Conservation (phyloP, 176 grass and related monocot genomes). For the Saccharum officinarum region DNA sequence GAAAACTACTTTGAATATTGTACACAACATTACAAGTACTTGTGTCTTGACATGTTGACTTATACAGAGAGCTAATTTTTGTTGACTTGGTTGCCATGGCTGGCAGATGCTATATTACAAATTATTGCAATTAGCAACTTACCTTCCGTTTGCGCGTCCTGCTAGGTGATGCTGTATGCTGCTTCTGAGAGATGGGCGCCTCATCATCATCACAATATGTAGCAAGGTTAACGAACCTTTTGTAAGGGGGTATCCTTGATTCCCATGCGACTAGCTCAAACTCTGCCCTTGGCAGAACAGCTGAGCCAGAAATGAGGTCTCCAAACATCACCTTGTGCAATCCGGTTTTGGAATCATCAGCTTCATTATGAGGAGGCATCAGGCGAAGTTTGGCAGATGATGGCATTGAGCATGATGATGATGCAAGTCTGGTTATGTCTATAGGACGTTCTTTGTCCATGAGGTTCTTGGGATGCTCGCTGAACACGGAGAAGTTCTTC, state of each 20-base stretch:
- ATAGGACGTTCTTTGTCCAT: background rate
- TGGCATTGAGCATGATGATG: background rate
- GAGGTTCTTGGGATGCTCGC: conserved; percentile 30
- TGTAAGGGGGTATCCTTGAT: conserved; percentile 19
- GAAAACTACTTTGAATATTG: background rate
- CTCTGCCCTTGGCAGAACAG: conserved; percentile 1
- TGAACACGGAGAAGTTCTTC: background rate
- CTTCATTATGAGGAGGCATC: conserved; percentile 10
- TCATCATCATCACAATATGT: background rate
- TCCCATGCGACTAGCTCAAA: conserved; percentile 35
- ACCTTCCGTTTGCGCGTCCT: background rate
- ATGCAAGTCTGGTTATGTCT: conserved; percentile 7
- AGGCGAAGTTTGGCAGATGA: conserved; percentile 1
- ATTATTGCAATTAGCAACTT: background rate
- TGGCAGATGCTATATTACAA: background rate
- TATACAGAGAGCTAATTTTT: background rate
- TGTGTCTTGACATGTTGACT: background rate
- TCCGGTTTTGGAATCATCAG: background rate
- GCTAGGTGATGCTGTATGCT: background rate
- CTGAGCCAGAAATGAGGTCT: conserved; percentile 18
- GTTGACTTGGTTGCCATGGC: background rate
- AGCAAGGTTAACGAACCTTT: background rate
- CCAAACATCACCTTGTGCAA: conserved; percentile 29
- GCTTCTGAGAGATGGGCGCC: background rate
- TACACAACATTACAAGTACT: background rate